A percentile compares a stretch with the other conserved stretches of the same genome.
Evolutionary conservation across 2,329 filamentous ascomycete species (phyloP).

Genomic region (Beauveria brongniartii): DNA sequence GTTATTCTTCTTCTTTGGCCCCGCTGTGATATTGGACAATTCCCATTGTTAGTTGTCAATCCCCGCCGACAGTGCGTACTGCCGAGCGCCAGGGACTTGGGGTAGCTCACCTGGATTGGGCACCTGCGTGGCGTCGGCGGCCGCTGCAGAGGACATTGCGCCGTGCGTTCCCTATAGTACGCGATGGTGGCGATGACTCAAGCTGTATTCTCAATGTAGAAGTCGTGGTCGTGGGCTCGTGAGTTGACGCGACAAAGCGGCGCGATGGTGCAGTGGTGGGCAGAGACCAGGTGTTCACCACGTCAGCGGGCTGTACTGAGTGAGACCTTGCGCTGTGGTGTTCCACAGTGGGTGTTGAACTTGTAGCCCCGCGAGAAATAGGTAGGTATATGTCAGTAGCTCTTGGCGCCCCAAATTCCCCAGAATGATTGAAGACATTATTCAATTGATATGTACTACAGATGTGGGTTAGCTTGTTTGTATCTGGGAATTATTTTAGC

Average conservation of each 20-base stretch:
- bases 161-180: background rate
- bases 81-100: background rate
- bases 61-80: background rate
- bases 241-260: conserved; percentile 7
- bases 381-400: background rate
- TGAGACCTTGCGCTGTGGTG: background rate
- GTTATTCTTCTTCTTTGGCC: conserved; percentile 48
- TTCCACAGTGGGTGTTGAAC: background rate
- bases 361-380: background rate
- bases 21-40: conserved; percentile 19
- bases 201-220: conserved; percentile 17
- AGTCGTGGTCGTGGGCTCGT: conserved; percentile 13
- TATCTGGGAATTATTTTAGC: too few relatives aligned
- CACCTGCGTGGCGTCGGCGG: conserved; percentile 27
- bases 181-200: background rate
- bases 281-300: conserved; percentile 2
- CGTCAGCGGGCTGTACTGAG: background rate
- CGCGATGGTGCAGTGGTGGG: background rate
- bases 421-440: background rate
- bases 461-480: background rate
- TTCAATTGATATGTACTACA: background rate
- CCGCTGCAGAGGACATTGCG: conserved; percentile 32
- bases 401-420: background rate
- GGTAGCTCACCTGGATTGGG: conserved; percentile 27
- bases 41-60: conserved; percentile 16